Conservation (phyloP, 2,329 filamentous ascomycete genomes). For the Alternaria brassicicola region DNA sequence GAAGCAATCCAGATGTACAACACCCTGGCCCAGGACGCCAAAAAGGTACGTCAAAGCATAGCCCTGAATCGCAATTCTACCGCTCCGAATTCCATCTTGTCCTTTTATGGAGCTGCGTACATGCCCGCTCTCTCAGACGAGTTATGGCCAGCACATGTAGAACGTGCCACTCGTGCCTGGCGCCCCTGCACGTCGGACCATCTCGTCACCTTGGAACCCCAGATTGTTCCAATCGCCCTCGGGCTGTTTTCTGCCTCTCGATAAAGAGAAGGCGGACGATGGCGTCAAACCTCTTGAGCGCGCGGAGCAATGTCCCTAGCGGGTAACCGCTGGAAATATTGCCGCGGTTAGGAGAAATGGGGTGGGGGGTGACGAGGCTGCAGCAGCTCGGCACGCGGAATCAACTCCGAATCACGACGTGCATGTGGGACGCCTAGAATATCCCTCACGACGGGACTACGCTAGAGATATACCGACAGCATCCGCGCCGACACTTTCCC, state of each 20-base stretch:
- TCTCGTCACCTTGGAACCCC: conserved; percentile 24
- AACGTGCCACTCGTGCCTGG: conserved; percentile 8
- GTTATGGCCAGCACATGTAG: conserved; percentile 7
- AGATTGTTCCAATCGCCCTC: conserved; percentile 13
- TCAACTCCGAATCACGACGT: conserved; percentile 1
- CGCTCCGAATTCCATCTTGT: neutral
- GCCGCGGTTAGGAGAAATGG: conserved; percentile 11
- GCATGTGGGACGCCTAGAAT: conserved; percentile 5
- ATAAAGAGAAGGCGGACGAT: conserved; percentile 1
- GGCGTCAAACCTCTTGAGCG: neutral
- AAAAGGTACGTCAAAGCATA: conserved; percentile 38
- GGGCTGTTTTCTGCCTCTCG: conserved; percentile 9
- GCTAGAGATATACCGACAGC: conserved; percentile 6
- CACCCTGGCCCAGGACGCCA: conserved; percentile 39
- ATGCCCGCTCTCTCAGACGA: conserved; percentile 18
- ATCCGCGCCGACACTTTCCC: neutral
- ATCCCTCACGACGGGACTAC: neutral
- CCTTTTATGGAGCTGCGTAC: conserved; percentile 11
- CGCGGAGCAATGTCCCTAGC: conserved; percentile 10
- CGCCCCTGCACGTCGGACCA: conserved; percentile 22
- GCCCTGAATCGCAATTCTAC: conserved; percentile 5
- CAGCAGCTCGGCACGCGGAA: neutral
- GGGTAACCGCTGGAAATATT: conserved; percentile 4
- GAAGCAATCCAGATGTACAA: conserved; percentile 43
- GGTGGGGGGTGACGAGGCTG: conserved; percentile 19